Evolutionary conservation across 495 filamentous ascomycete genomes (phyloP).

Genomic region (Annulohypoxylon nitens): DNA sequence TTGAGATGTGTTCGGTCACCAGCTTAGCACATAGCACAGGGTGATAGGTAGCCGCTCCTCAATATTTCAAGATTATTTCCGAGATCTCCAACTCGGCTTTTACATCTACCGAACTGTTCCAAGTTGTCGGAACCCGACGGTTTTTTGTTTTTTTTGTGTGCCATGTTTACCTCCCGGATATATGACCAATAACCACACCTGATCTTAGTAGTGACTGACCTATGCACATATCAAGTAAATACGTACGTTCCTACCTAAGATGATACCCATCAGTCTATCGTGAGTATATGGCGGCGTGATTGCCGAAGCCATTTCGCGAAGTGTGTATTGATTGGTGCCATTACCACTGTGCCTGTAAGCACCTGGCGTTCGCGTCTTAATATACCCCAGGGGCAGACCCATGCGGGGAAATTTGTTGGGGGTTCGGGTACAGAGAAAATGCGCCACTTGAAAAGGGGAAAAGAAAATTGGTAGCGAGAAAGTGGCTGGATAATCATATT

Average conservation of each 20-base stretch:
- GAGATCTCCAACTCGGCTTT: constrained; percentile 7
- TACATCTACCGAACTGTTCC: background rate
- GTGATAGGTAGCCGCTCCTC: background rate
- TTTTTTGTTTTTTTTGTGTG: background rate
- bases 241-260: background rate
- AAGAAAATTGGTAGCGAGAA: background rate
- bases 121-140: background rate
- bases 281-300: background rate
- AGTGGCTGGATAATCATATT: background rate
- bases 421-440: background rate
- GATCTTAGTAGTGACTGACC: too few species aligned
- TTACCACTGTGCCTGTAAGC: too few species aligned
- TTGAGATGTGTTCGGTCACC: background rate
- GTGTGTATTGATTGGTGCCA: too few species aligned
- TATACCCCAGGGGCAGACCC: background rate
- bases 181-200: too few species aligned
- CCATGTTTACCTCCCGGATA: too few species aligned
- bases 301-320: too few species aligned
- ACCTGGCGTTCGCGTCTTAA: background rate
- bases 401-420: constrained; percentile 2
- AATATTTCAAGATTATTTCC: background rate
- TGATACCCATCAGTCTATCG: background rate
- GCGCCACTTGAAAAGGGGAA: background rate
- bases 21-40: background rate
- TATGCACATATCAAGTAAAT: background rate